Conservation (phyloP, 2,329 filamentous ascomycete species). For the Clarireedia hainanense region DNA sequence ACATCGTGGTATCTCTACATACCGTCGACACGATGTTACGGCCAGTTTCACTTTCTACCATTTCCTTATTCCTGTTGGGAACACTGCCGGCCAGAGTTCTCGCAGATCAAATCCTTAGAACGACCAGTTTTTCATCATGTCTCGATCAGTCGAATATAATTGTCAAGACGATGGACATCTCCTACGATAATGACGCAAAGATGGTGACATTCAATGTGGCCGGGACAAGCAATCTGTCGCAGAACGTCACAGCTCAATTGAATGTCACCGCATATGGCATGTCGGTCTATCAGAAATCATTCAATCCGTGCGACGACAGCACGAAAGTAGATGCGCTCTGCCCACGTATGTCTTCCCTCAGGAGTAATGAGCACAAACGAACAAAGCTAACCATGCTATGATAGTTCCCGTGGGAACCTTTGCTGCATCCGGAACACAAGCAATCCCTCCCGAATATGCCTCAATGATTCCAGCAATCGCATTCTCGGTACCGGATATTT, state of each 20-base stretch:
- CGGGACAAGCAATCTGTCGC: conserved; percentile 62
- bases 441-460: conserved; percentile 64
- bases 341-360: conserved; percentile 46
- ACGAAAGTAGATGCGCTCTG: conserved; percentile 70
- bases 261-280: conserved; percentile 56
- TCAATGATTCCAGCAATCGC: conserved; percentile 78
- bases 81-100: conserved; percentile 37
- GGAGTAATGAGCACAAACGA: background rate
- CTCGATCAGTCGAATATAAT: conserved; percentile 50
- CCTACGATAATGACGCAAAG: conserved; percentile 69
- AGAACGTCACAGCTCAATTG: conserved; percentile 67
- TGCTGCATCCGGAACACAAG: conserved; percentile 60
- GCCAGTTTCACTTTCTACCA: conserved; percentile 19
- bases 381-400: conserved; percentile 16
- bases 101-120: conserved; percentile 67
- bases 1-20: conserved; percentile 7
- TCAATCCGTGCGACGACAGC: conserved; percentile 69
- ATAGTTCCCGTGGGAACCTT: conserved; percentile 69
- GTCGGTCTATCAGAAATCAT: conserved; percentile 67
- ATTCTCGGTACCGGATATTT: conserved; percentile 84
- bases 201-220: conserved; percentile 74
- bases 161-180: conserved; percentile 67
- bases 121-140: conserved; percentile 73
- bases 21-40: conserved; percentile 25
- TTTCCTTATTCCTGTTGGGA: conserved; percentile 26